Evolutionary conservation across 305 asterid genomes (phyloP).

Genomic region (Stenogyne calaminthoides): DNA sequence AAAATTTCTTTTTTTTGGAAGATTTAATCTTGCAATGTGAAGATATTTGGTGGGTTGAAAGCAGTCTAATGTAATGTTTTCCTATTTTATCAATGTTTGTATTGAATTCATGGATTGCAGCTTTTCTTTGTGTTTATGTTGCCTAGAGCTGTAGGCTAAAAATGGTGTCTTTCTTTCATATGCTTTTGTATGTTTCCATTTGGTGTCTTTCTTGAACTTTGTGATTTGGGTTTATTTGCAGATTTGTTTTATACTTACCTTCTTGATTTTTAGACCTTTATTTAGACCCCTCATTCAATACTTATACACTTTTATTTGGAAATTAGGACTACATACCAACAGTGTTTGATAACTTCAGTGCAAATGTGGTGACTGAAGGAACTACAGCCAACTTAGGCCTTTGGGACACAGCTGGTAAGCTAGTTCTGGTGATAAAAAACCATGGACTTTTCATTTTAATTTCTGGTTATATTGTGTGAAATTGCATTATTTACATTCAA

Average conservation of each 20-base stretch:
- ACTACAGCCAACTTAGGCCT: constrained; percentile 93
- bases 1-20: background rate
- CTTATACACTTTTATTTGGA: constrained; percentile 27
- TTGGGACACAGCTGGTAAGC: constrained; percentile 96
- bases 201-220: background rate
- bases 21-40: background rate
- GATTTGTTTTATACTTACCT: background rate
- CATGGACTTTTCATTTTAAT: background rate
- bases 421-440: background rate
- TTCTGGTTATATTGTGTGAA: background rate
- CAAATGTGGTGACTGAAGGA: constrained; percentile 94
- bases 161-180: background rate
- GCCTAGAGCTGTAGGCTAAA: background rate
- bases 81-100: background rate
- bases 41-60: background rate
- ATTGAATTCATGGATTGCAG: background rate
- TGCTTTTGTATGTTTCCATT: background rate
- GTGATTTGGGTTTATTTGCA: background rate
- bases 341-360: constrained; percentile 97
- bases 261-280: background rate
- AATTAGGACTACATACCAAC: constrained; percentile 89
- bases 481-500: background rate
- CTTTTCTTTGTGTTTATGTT: background rate
- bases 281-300: background rate
- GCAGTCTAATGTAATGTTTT: background rate